A percentile compares a stretch with the other conserved stretches of the same genome.
These are phyloP conservation scores for Panicum virgatum DNA, from an alignment of 202 grass and related monocot species.

Conservation along the genomic window DNA sequence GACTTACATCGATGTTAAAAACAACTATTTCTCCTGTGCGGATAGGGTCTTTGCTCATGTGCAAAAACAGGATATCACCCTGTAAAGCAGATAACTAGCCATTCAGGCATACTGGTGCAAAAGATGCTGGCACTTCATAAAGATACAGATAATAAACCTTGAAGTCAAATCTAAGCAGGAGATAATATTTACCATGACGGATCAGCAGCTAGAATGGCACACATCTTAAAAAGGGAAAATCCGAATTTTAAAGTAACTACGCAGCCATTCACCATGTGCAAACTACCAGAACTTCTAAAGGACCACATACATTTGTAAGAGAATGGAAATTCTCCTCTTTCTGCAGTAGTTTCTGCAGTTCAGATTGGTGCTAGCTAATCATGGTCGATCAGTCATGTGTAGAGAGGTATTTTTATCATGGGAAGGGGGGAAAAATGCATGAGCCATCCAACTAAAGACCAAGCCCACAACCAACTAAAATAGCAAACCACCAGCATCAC, in stretches of 20 bases:
- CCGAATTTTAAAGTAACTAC: background rate
- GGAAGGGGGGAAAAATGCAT: background rate
- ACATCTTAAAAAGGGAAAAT: background rate
- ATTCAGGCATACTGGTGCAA: slow-evolving; percentile 2
- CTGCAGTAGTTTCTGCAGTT: background rate
- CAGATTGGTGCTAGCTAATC: background rate
- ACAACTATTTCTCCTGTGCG: slow-evolving; percentile 88
- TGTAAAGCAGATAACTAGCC: slow-evolving; percentile 42
- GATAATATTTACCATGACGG: background rate
- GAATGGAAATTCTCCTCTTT: background rate
- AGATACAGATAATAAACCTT: background rate
- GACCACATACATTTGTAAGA: background rate
- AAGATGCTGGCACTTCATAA: background rate
- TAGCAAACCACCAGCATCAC: background rate
- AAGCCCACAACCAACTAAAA: background rate
- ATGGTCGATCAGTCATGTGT: background rate
- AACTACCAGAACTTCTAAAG: background rate
- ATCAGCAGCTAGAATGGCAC: background rate
- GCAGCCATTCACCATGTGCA: background rate
- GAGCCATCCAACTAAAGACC: background rate
- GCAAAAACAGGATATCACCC: slow-evolving; percentile 81
- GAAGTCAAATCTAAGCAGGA: slow-evolving; percentile 4
- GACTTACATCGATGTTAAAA: slow-evolving; percentile 87
- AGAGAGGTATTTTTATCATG: background rate
- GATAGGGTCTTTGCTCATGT: slow-evolving; percentile 74